Conservation (phyloP, 1,284 basidiomycete genomes). For the Rhodotorula sp. region DNA sequence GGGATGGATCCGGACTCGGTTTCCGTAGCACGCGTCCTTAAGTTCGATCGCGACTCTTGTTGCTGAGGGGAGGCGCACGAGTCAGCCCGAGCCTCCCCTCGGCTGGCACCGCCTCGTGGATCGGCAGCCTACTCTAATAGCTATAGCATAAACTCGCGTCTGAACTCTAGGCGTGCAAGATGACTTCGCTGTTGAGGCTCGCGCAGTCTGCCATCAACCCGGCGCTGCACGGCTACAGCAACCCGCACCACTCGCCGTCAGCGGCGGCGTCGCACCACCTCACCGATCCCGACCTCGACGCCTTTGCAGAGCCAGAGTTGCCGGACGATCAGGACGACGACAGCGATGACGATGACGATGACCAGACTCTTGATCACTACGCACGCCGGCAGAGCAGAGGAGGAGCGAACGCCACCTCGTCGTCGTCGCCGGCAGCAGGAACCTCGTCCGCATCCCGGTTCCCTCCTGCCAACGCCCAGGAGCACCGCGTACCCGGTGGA, state of each 20-base stretch:
- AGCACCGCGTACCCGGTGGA: slow-evolving; percentile 15
- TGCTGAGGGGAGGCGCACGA: no score
- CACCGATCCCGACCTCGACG: slow-evolving; percentile 3
- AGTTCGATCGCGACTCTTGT: no score
- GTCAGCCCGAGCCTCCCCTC: no score
- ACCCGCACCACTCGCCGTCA: background rate
- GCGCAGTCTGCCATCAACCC: background rate
- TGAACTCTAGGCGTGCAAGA: background rate
- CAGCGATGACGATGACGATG: background rate
- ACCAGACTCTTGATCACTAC: background rate
- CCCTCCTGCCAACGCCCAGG: background rate
- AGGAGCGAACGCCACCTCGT: background rate
- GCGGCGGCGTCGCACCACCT: background rate
- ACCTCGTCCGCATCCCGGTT: background rate
- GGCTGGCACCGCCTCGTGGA: no score
- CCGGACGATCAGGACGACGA: slow-evolving; percentile 1
- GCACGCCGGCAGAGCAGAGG: background rate
- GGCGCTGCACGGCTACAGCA: background rate
- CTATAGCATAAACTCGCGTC: no score
- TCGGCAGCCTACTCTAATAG: no score
- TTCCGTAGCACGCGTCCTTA: no score
- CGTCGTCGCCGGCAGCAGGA: background rate
- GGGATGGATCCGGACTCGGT: no score
- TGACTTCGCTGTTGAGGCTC: background rate
- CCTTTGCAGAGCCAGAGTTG: slow-evolving; percentile 5